A percentile compares a stretch with the other conserved stretches of the same genome.
Conservation (phyloP, 768 basidiomycete genomes). For the Neoboletus brunneissimus region DNA sequence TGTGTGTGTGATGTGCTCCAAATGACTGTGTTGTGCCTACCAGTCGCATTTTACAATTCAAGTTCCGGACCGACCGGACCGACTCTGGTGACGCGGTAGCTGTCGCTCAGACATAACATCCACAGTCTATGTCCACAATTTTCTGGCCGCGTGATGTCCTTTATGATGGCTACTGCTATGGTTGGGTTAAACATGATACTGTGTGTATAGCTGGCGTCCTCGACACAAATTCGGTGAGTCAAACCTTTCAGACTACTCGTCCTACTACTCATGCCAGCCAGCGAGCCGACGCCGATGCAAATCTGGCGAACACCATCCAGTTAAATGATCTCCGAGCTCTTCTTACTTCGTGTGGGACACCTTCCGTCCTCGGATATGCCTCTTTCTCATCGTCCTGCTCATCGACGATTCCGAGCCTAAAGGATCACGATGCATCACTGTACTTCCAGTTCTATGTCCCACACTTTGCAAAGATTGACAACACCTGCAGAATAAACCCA, state of each 20-base stretch:
- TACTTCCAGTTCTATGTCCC: slow-evolving; percentile 4
- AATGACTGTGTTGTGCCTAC: no score
- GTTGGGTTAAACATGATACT: slow-evolving; percentile 46
- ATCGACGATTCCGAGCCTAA: slow-evolving; percentile 30
- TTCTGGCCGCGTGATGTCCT: slow-evolving; percentile 59
- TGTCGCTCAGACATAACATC: background rate
- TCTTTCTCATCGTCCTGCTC: slow-evolving; percentile 14
- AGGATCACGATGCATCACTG: slow-evolving; percentile 29
- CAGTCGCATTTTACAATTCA: no score
- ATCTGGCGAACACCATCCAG: slow-evolving; percentile 11
- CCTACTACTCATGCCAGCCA: slow-evolving; percentile 5
- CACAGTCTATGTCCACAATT: slow-evolving; percentile 35
- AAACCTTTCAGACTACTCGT: background rate
- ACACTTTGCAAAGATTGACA: slow-evolving; percentile 9
- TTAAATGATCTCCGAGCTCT: slow-evolving; percentile 18
- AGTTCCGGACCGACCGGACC: slow-evolving; percentile 14
- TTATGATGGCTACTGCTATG: slow-evolving; percentile 52
- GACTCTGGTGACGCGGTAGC: background rate
- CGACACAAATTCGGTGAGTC: slow-evolving; percentile 33
- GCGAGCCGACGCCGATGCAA: slow-evolving; percentile 15
- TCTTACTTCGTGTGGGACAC: slow-evolving; percentile 15
- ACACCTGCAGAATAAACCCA: slow-evolving; percentile 12
- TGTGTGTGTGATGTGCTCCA: no score
- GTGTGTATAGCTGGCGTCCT: slow-evolving; percentile 55
- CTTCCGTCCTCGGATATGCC: slow-evolving; percentile 33